These are phyloP conservation scores for Phialemonium atrogriseum DNA, from an alignment of 2,329 filamentous ascomycete genomes.

Conservation along the genomic window DNA sequence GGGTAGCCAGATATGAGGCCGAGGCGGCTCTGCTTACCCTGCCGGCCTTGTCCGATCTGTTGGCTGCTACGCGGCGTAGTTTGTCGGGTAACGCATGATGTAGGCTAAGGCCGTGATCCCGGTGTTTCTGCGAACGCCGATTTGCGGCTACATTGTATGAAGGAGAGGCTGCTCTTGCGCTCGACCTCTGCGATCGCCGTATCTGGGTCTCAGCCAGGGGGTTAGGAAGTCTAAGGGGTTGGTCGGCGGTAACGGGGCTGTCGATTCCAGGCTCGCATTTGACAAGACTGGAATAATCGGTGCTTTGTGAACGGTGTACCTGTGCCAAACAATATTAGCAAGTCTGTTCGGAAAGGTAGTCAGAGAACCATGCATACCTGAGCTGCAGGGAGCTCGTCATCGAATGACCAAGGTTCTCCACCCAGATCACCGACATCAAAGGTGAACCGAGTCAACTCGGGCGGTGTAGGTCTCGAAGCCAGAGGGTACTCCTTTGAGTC, in stretches of 20 bases:
- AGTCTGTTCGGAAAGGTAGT: neutral
- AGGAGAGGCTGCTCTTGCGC: slow-evolving; percentile 24
- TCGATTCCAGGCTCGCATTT: slow-evolving; percentile 24
- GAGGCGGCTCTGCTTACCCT: slow-evolving; percentile 14
- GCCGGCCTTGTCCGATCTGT: slow-evolving; percentile 18
- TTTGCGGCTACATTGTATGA: slow-evolving; percentile 18
- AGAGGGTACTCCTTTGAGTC: slow-evolving; percentile 88
- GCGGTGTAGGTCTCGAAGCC: slow-evolving; percentile 73
- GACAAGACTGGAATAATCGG: slow-evolving; percentile 11
- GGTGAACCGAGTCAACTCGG: slow-evolving; percentile 66
- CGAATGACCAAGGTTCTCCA: slow-evolving; percentile 24
- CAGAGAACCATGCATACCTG: slow-evolving; percentile 8
- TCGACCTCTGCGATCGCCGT: slow-evolving; percentile 24
- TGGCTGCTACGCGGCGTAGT: slow-evolving; percentile 27
- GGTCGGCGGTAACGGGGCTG: slow-evolving; percentile 18
- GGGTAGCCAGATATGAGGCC: slow-evolving; percentile 41
- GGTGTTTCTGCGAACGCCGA: slow-evolving; percentile 21
- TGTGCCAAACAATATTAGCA: slow-evolving; percentile 7
- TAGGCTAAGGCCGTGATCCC: slow-evolving; percentile 19
- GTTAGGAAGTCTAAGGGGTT: slow-evolving; percentile 15
- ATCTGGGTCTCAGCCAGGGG: slow-evolving; percentile 17
- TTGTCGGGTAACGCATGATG: slow-evolving; percentile 26
- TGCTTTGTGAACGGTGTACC: slow-evolving; percentile 12
- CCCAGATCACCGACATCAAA: slow-evolving; percentile 61
- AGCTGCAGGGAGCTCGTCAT: slow-evolving; percentile 9